phyloP scores from a whole-genome alignment of 1,139 yeast species.

The Scheffersomyces titani region DNA sequence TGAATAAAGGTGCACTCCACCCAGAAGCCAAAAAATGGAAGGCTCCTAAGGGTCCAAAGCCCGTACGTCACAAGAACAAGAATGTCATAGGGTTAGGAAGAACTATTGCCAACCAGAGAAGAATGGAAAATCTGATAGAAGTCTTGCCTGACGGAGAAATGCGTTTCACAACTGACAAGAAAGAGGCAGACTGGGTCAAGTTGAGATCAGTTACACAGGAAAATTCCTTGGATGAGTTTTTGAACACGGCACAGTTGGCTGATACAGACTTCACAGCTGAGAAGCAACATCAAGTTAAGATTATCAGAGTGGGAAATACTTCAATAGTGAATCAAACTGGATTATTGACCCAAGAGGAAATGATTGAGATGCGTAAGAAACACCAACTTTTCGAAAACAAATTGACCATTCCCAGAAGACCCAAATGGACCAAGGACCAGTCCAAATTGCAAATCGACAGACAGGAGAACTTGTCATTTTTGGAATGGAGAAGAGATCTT shows the following conservation, averaged over 20 bases:
- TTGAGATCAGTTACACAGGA: slow-evolving; percentile 94
- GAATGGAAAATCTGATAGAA: slow-evolving; percentile 67
- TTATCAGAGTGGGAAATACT: slow-evolving; percentile 73
- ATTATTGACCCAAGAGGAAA: slow-evolving; percentile 68
- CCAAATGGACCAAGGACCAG: slow-evolving; percentile 75
- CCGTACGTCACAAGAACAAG: slow-evolving; percentile 79
- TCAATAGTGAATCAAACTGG: slow-evolving; percentile 47
- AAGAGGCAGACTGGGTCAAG: slow-evolving; percentile 87
- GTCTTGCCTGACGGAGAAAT: slow-evolving; percentile 82
- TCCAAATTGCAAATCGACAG: slow-evolving; percentile 80
- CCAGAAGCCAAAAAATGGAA: slow-evolving; percentile 53
- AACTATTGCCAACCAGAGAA: slow-evolving; percentile 74
- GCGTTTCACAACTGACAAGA: slow-evolving; percentile 80
- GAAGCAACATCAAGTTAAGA: slow-evolving; percentile 77
- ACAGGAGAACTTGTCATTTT: slow-evolving; percentile 85
- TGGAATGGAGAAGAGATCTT: slow-evolving; percentile 90
- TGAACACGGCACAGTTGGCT: slow-evolving; percentile 92
- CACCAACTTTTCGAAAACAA: slow-evolving; percentile 77
- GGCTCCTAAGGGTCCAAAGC: slow-evolving; percentile 90
- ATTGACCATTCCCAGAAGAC: slow-evolving; percentile 94
- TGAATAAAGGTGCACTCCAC: slow-evolving; percentile 46
- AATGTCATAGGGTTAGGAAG: slow-evolving; percentile 86
- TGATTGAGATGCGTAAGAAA: slow-evolving; percentile 57
- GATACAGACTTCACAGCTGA: slow-evolving; percentile 97
- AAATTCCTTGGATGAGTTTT: slow-evolving; percentile 88